phyloP scores from a whole-genome alignment of 1,284 basidiomycete genomes.

The Naganishia albida region DNA sequence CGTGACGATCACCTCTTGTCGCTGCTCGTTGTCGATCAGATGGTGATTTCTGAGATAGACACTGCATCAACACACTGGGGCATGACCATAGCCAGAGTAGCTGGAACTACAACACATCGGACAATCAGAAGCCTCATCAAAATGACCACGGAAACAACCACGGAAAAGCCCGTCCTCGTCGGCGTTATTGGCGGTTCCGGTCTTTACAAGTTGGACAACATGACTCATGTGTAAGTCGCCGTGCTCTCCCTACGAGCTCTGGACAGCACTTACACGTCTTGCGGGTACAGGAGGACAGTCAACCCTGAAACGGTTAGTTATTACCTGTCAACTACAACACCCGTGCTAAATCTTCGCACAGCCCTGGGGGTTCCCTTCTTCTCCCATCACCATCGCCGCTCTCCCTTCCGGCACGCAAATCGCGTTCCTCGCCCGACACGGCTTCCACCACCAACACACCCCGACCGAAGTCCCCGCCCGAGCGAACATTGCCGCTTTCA shows the following conservation, averaged over 20 bases:
- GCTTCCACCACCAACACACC: slow-evolving; percentile 67
- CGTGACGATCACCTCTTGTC: slow-evolving; percentile 8
- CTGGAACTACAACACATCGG: not conserved
- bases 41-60: slow-evolving; percentile 1
- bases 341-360: slow-evolving; percentile 47
- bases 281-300: slow-evolving; percentile 39
- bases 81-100: no score
- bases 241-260: not conserved
- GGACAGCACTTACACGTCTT: slow-evolving; percentile 1
- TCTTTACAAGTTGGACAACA: slow-evolving; percentile 84
- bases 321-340: not conserved
- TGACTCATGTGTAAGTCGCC: slow-evolving; percentile 70
- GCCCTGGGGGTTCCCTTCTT: slow-evolving; percentile 93
- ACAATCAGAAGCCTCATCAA: not conserved
- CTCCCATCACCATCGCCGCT: slow-evolving; percentile 82
- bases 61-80: slow-evolving; percentile 12
- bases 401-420: slow-evolving; percentile 75
- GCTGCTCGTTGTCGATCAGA: slow-evolving; percentile 3
- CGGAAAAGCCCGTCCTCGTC: slow-evolving; percentile 60
- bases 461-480: slow-evolving; percentile 78
- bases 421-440: slow-evolving; percentile 92
- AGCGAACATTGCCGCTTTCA: slow-evolving; percentile 94
- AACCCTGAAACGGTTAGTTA: slow-evolving; percentile 67
- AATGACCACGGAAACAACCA: slow-evolving; percentile 9
- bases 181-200: slow-evolving; percentile 85